These are phyloP conservation scores for Aurinia saxatilis DNA, from an alignment of 345 rosid species.

Conservation along the genomic window DNA sequence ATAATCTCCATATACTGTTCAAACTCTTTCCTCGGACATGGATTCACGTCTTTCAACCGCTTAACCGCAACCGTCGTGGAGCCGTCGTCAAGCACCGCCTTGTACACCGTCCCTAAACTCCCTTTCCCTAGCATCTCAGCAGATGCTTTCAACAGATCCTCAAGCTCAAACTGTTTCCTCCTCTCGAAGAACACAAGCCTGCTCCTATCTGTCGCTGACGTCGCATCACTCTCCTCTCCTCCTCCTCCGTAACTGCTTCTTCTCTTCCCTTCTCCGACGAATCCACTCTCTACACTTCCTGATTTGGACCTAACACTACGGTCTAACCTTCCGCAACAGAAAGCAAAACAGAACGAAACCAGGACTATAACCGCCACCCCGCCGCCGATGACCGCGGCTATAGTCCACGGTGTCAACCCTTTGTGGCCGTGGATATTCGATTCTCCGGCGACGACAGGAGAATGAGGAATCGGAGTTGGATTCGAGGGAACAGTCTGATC, in stretches of 20 bases:
- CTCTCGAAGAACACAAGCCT: slow-evolving; percentile 74
- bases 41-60: slow-evolving; percentile 85
- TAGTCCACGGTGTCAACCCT: slow-evolving; percentile 54
- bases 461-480: slow-evolving; percentile 63
- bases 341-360: slow-evolving; percentile 56
- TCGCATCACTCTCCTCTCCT: slow-evolving; percentile 74
- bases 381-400: slow-evolving; percentile 62
- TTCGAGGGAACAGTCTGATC: slow-evolving; percentile 63
- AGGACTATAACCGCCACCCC: slow-evolving; percentile 49
- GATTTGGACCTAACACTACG: slow-evolving; percentile 31
- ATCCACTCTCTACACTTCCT: slow-evolving; percentile 38
- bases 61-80: slow-evolving; percentile 81
- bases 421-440: slow-evolving; percentile 3
- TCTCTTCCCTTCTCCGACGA: slow-evolving; percentile 49
- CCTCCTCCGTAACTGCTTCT: slow-evolving; percentile 32
- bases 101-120: slow-evolving; percentile 82
- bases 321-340: slow-evolving; percentile 53
- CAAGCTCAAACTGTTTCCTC: slow-evolving; percentile 74
- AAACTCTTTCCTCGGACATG: slow-evolving; percentile 81
- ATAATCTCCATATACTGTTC: slow-evolving; percentile 92
- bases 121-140: slow-evolving; percentile 99
- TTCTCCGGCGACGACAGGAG: slow-evolving; percentile 22
- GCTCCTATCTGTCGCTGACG: slow-evolving; percentile 61
- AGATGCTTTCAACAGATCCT: slow-evolving; percentile 79
- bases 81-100: slow-evolving; percentile 78